Percentiles rank a stretch among this genome's conserved stretches.
These are phyloP conservation scores for Colletotrichum scovillei DNA, from an alignment of 2,329 filamentous ascomycete genomes.

Conservation along the genomic window DNA sequence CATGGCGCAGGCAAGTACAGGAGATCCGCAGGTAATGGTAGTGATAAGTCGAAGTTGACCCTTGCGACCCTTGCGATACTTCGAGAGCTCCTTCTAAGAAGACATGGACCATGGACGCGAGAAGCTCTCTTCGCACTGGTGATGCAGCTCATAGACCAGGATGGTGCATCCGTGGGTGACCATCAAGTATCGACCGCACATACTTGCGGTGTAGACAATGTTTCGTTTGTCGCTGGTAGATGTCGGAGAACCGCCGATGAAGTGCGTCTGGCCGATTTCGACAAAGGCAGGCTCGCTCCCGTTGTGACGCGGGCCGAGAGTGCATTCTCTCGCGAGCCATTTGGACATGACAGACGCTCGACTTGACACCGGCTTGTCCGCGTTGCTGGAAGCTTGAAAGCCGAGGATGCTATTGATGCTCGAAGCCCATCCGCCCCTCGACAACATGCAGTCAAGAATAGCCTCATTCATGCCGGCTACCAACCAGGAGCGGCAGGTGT, in stretches of 20 bases:
- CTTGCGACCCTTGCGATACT: slow-evolving; percentile 39
- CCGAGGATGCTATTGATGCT: slow-evolving; percentile 43
- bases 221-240: background rate
- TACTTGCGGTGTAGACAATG: slow-evolving; percentile 61
- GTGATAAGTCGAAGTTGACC: slow-evolving; percentile 57
- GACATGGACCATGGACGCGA: slow-evolving; percentile 41
- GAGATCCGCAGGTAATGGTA: slow-evolving; percentile 65
- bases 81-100: background rate
- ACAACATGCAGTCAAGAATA: slow-evolving; percentile 64
- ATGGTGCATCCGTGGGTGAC: slow-evolving; percentile 64
- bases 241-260: slow-evolving; percentile 43
- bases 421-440: slow-evolving; percentile 65
- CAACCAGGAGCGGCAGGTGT: slow-evolving; percentile 71
- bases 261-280: slow-evolving; percentile 48
- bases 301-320: slow-evolving; percentile 29
- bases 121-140: slow-evolving; percentile 46
- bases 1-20: slow-evolving; percentile 71
- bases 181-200: slow-evolving; percentile 68
- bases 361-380: slow-evolving; percentile 17
- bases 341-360: slow-evolving; percentile 52
- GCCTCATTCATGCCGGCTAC: slow-evolving; percentile 62
- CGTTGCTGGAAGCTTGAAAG: background rate
- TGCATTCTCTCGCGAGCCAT: slow-evolving; percentile 54
- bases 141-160: slow-evolving; percentile 63
- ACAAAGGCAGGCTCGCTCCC: slow-evolving; percentile 42